These are phyloP conservation scores for Tylopilus sp. DNA, from an alignment of 768 basidiomycete genomes.

Conservation along the genomic window DNA sequence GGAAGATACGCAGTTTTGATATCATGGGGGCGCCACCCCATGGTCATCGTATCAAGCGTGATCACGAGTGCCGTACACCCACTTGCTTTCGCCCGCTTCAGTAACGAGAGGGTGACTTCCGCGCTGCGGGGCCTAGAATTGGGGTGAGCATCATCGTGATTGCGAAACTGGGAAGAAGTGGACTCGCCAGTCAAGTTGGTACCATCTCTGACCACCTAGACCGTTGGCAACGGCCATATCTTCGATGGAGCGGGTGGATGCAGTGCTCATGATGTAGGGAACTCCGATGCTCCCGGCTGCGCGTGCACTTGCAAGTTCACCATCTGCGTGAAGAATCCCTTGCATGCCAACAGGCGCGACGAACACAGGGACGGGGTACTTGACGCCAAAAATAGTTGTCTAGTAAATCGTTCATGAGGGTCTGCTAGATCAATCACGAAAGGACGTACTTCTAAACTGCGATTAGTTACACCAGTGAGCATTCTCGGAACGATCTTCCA, in stretches of 20 bases:
- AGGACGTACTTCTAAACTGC: constrained; percentile 57
- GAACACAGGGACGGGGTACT: constrained; percentile 56
- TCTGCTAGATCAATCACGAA: neutral
- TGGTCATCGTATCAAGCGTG: constrained; percentile 68
- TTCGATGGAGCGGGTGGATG: constrained; percentile 69
- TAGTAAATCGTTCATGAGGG: constrained; percentile 22
- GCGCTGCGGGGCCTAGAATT: constrained; percentile 20
- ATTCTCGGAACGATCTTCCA: constrained; percentile 79
- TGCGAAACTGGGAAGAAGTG: neutral
- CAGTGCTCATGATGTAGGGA: constrained; percentile 75
- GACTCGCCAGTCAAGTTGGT: constrained; percentile 73
- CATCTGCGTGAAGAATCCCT: constrained; percentile 66
- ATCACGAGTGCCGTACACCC: constrained; percentile 74
- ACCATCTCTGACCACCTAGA: constrained; percentile 63
- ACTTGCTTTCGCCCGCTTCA: constrained; percentile 60
- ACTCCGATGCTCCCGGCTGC: constrained; percentile 62
- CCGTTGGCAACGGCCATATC: constrained; percentile 74
- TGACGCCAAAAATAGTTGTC: constrained; percentile 72
- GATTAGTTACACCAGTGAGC: constrained; percentile 57
- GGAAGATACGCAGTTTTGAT: constrained; percentile 63
- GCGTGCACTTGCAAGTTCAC: constrained; percentile 65
- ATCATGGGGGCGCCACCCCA: constrained; percentile 80
- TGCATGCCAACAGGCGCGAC: constrained; percentile 79
- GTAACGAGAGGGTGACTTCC: constrained; percentile 60
- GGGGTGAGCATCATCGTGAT: neutral